These are phyloP conservation scores for Backusella luteola DNA, from an alignment of 192 early-diverging fungal genomes.

Conservation along the genomic window DNA sequence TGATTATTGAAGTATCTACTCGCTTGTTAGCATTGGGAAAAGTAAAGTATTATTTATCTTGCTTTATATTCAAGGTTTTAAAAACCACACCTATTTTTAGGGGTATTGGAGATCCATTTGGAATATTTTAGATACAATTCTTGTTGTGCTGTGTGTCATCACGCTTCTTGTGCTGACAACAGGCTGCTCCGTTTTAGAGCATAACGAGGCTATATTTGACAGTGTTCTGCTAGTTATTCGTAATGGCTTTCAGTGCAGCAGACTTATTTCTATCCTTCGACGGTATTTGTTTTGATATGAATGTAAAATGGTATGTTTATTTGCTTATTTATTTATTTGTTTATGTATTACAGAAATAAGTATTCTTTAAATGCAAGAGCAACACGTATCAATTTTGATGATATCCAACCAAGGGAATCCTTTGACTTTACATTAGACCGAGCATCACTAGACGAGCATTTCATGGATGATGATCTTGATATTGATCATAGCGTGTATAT, in stretches of 20 bases:
- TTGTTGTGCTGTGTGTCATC: slow-evolving; percentile 65
- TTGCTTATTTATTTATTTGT: neutral
- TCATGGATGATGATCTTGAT: slow-evolving; percentile 15
- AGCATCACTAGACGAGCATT: neutral
- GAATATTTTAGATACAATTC: slow-evolving; percentile 70
- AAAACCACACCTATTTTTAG: slow-evolving; percentile 15
- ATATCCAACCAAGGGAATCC: slow-evolving; percentile 12
- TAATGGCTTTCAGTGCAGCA: slow-evolving; percentile 64
- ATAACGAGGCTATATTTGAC: slow-evolving; percentile 68
- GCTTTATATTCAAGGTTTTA: neutral
- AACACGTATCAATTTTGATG: slow-evolving; percentile 31
- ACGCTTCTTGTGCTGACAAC: slow-evolving; percentile 63
- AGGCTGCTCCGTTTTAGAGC: slow-evolving; percentile 63
- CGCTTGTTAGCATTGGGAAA: slow-evolving; percentile 62
- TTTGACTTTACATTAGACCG: slow-evolving; percentile 18
- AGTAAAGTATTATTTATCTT: slow-evolving; percentile 26
- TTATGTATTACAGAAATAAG: slow-evolving; percentile 17
- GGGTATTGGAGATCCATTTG: slow-evolving; percentile 62
- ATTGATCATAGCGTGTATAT: slow-evolving; percentile 1
- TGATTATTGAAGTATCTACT: slow-evolving; percentile 70
- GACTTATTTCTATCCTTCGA: slow-evolving; percentile 61
- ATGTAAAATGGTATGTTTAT: neutral
- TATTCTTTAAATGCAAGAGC: slow-evolving; percentile 25
- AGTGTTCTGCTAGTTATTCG: slow-evolving; percentile 67
- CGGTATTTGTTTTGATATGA: slow-evolving; percentile 46